Evolutionary conservation across 2,329 filamentous ascomycete genomes (phyloP).

Genomic region (Colletotrichum destructivum): DNA sequence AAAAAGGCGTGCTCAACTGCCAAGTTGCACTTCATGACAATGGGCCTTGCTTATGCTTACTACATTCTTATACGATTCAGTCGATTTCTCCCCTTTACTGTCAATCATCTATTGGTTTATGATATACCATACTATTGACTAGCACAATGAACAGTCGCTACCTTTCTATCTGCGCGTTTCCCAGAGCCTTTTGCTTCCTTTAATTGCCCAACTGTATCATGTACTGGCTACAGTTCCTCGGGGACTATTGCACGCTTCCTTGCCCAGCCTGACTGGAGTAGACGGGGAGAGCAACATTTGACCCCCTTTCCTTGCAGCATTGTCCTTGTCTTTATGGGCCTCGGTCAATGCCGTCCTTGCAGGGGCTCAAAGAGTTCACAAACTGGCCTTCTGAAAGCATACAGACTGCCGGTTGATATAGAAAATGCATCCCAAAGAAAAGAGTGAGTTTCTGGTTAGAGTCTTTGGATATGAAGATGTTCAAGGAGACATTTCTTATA

Average conservation of each 20-base stretch:
- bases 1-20: conserved; percentile 34
- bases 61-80: background rate
- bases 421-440: background rate
- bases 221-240: background rate
- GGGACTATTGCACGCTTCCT: background rate
- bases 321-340: conserved; percentile 1
- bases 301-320: conserved; percentile 4
- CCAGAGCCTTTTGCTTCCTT: no score
- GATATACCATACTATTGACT: background rate
- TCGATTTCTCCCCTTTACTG: no score
- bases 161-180: no score
- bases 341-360: conserved; percentile 11
- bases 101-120: background rate
- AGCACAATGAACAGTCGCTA: no score
- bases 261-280: conserved; percentile 16
- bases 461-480: background rate
- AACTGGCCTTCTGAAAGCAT: background rate
- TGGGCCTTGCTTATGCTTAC: background rate
- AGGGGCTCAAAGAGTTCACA: background rate
- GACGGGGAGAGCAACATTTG: background rate
- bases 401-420: background rate
- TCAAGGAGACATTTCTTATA: background rate
- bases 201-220: no score
- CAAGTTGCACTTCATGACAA: no score
- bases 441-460: background rate